Base-by-base conservation (phyloP, 208 protist genomes). In the Leishmania martiniquensis region DNA sequence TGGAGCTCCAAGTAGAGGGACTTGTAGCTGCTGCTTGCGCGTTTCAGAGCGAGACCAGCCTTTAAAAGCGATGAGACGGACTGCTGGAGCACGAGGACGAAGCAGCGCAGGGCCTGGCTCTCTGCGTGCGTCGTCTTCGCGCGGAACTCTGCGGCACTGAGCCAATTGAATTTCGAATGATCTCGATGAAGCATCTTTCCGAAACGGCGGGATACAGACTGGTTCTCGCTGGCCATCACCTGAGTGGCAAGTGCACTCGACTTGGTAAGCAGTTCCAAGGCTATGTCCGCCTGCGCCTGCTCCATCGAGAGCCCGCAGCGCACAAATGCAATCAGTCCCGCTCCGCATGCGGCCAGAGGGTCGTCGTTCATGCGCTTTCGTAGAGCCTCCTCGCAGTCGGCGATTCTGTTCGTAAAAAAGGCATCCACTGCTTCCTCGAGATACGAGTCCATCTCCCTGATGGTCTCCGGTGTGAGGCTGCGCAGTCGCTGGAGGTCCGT, bases 361-460 rank as follows among this genome's bases (percentile, higher is more conserved):
- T 95, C 89, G 0, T 72, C 34, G 6, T 37, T 13, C 67, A 78
- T 72, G 52, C 84, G 67, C 2, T 67, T 52, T 10, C 67, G 66
- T 4, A 95, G 76, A 29, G 87, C 25, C 1, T 84, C 86, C 76
- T 95, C 88, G 45, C 83, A 78, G 57, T 95, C 91, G 1, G 76
- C 57, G 62, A 92, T 84, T 32, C 78, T 72, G 75, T 95, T 95
- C 2, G 78, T 42, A 65, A 95, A 93, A 55, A 95, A 95, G 29
- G 87, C 49, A 20, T 75, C n/a, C 2, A 93, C 59, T 7, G 78
- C 88, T 10, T 75, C 59, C 4, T 62, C 74, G 22, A 86, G 69
- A 25, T 76, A 49, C 10, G 75, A 68, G 70, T 95, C 91, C 54
- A 72, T 74, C 34, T 85, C 57, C 4, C 69, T 74, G 42, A 95